Base-by-base conservation (phyloP, 2,329 filamentous ascomycete species). In the Diaporthe ilicicola region DNA sequence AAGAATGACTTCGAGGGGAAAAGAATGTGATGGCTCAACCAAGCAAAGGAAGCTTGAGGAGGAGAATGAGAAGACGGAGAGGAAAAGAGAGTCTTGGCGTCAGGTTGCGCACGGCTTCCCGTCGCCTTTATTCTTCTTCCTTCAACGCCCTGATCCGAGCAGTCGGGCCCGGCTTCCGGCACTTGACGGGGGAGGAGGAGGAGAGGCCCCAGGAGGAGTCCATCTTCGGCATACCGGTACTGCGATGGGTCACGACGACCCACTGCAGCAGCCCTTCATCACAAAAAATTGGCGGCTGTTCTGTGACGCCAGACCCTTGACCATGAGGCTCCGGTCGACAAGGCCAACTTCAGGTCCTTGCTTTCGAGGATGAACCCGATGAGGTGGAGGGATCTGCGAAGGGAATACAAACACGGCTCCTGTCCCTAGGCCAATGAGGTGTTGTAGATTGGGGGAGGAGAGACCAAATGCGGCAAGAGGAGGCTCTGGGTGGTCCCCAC, bases 1-100 rank as follows among this genome's bases (percentile, higher is more conserved):
- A 73, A 53, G 69, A 71, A 66, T 65, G 71, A 69, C 71, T 69
- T 71, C 69, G 71, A 61, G 54, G 66, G 51, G 65, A 70, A 66
- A 69, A 55, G 69, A 69, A 65, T 15, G 69, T 66, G 59, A 29
- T 71, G 71, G 69, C 44, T 73, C 71, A 73, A 71, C 71, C 71
- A 71, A 71, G 71, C 69, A 68, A 68, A 72, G 44, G 37, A 46
- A 53, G 67, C 70, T 32, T 51, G 67, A 65, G 66, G 61, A 55
- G 69, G 34, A 67, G 62, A 66, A 56, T 59, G 46, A 64, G 51
- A 71, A 39, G 59, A 56, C 44, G 34, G 39, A 53, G 44, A 61
- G 27, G 39, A 27, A 42, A 50, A 15, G 15, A 55, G 29, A 12
- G 17, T 37, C 22, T 53, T 54, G 59, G 53, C 27, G 66, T 19